Evolutionary conservation across 495 filamentous ascomycete species (phyloP).

Genomic region (Penicillium soppii): DNA sequence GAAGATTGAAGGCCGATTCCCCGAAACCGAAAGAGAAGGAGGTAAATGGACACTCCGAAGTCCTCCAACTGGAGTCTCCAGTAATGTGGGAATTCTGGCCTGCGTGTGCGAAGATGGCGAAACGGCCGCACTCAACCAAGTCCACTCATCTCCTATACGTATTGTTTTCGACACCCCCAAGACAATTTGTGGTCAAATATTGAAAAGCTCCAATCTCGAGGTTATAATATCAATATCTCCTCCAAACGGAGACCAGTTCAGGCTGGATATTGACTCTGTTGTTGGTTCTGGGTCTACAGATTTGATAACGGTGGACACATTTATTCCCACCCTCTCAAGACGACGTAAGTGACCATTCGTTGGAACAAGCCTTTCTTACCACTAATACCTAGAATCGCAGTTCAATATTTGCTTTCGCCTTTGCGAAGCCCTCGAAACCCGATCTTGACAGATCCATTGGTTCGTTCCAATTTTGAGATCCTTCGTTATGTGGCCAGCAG

Average conservation of each 20-base stretch:
- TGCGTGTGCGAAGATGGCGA: constrained; percentile 73
- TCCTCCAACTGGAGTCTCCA: constrained; percentile 53
- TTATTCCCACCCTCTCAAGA: constrained; percentile 67
- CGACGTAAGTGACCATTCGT: constrained; percentile 50
- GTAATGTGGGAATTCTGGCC: constrained; percentile 64
- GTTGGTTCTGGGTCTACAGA: constrained; percentile 66
- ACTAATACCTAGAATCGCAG: constrained; percentile 8
- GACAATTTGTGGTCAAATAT: constrained; percentile 25
- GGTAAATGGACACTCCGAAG: constrained; percentile 76
- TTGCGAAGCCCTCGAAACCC: constrained; percentile 70
- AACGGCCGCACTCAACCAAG: constrained; percentile 22
- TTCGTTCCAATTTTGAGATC: constrained; percentile 61
- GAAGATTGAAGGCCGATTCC: constrained; percentile 77
- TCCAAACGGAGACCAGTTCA: constrained; percentile 47
- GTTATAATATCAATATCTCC: constrained; percentile 38
- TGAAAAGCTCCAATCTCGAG: constrained; percentile 34
- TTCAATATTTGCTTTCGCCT: constrained; percentile 59
- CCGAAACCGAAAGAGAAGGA: constrained; percentile 75
- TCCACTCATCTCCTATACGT: constrained; percentile 32
- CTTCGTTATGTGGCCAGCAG: constrained; percentile 68
- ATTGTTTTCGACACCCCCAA: constrained; percentile 40
- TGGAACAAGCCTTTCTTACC: constrained; percentile 14
- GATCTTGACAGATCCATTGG: constrained; percentile 54
- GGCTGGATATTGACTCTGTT: constrained; percentile 57
- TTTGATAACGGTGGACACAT: constrained; percentile 63